These are phyloP conservation scores for Wallacemonas collosoma DNA, from an alignment of 208 protist genomes.

Conservation along the genomic window DNA sequence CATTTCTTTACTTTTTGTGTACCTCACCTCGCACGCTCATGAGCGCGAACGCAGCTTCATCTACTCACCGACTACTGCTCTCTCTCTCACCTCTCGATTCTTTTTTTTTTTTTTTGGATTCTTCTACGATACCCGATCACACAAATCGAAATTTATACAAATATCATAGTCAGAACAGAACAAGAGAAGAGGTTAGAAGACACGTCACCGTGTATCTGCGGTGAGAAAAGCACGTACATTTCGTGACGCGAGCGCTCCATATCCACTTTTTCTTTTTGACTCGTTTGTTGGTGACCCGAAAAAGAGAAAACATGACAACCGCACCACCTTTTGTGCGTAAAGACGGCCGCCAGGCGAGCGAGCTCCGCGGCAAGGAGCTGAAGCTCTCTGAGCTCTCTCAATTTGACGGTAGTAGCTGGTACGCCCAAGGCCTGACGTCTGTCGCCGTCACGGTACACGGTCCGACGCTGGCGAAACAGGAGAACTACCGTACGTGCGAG, in stretches of 20 bases:
- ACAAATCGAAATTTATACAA: too few relatives aligned
- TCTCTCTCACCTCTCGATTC: not conserved
- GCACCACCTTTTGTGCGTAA: constrained; percentile 32
- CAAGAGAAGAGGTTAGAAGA: too few relatives aligned
- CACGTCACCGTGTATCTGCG: too few relatives aligned
- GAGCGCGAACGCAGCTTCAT: too few relatives aligned
- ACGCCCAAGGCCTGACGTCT: constrained; percentile 71
- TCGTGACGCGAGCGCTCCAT: too few relatives aligned
- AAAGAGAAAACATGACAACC: constrained; percentile 2
- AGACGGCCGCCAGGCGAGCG: constrained; percentile 62
- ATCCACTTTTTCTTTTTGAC: constrained; percentile 19
- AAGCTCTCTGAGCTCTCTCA: constrained; percentile 51
- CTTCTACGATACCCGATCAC: not conserved
- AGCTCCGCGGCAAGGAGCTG: constrained; percentile 77
- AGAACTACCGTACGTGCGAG: constrained; percentile 46
- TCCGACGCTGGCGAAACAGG: constrained; percentile 52
- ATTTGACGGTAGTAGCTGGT: constrained; percentile 81
- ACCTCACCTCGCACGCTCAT: not conserved
- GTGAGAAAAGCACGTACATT: too few relatives aligned
- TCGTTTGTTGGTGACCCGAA: not conserved
- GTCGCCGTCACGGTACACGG: constrained; percentile 73
- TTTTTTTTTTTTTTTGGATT: not conserved
- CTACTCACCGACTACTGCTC: too few relatives aligned
- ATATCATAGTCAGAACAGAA: not conserved
- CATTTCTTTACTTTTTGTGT: not conserved